These are phyloP conservation scores for Trifolium subterraneum DNA, from an alignment of 306 rosid genomes.

Conservation along the genomic window DNA sequence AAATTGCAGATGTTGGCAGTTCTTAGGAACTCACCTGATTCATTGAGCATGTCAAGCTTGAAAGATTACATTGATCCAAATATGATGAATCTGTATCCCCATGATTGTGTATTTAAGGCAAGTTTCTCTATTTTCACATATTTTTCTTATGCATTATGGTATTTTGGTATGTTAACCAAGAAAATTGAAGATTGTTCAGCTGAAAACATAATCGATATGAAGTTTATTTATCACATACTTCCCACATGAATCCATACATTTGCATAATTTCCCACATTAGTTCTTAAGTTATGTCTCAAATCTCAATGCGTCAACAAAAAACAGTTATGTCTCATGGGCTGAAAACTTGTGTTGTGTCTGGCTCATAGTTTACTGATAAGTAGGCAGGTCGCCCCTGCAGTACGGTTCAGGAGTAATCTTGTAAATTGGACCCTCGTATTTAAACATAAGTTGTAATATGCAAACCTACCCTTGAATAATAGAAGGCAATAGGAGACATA, in stretches of 20 bases:
- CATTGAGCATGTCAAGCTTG: constrained; percentile 80
- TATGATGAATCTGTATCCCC: constrained; percentile 97
- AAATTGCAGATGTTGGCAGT: constrained; percentile 88
- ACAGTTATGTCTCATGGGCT: background rate
- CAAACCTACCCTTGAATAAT: background rate
- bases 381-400: background rate
- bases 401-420: background rate
- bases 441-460: background rate
- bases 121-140: constrained; percentile 32
- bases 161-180: background rate
- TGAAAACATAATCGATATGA: background rate
- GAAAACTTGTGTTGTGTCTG: background rate
- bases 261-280: constrained; percentile 9
- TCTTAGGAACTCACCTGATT: constrained; percentile 77
- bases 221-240: background rate
- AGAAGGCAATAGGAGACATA: too few species aligned
- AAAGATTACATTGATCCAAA: constrained; percentile 78
- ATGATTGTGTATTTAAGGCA: constrained; percentile 95
- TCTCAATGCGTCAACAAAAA: too few species aligned
- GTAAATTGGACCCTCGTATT: background rate
- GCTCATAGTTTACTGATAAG: background rate
- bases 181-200: constrained; percentile 22
- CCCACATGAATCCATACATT: too few species aligned
- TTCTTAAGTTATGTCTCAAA: background rate
- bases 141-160: constrained; percentile 1